Evolutionary conservation across 1,284 basidiomycete species (phyloP), one percentile per base, ranked within the genome.

Genomic region (Ganoderma lucidum): DNA sequence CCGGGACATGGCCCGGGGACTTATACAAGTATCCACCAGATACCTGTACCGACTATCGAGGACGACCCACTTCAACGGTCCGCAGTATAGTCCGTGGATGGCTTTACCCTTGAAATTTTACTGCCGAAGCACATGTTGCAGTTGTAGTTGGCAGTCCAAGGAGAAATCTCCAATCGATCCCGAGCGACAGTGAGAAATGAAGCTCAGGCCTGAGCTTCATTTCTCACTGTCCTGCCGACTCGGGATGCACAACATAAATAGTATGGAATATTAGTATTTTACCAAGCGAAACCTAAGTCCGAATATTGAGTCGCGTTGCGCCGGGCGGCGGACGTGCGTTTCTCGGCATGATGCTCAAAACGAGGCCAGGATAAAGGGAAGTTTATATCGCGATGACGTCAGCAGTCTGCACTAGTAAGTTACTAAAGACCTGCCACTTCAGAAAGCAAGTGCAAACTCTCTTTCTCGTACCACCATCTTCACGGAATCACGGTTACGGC

Each of bases 381-480:
- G 14, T 55, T 55, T 30, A 15, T n/a, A 30, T 9, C 3, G 28
- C 53, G 15, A 56, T 56, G 53, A 56, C 30, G 53, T 51, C 48
- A 28, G 23, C 23, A 8, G 9, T n/a, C 6, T 48, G 19, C n/a
- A 1, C 6, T 17, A 56, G 23, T 23, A 23, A 23, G 23, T 23
- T 23, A 35, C 30, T 32, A 30, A 32, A 10, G 53, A 56, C 53
- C 2, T 56, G 53, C 53, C 53, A 56, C 30, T 17, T 30, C 53
- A 1, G 23, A 23, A 56, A 17, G 30, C 53, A 19, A 30, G 15
- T 3, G 15, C 6, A 32, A 56, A 56, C 53, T n/a, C 58, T 41
- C 37, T 39, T 23, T 60, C 58, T 60, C 58, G 32, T 37, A 60
- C 58, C 58, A 60, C 58, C 58, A 23, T 19, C 58, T 41, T 28